Base-by-base conservation (phyloP, 306 rosid genomes). In the Rosa persica region DNA sequence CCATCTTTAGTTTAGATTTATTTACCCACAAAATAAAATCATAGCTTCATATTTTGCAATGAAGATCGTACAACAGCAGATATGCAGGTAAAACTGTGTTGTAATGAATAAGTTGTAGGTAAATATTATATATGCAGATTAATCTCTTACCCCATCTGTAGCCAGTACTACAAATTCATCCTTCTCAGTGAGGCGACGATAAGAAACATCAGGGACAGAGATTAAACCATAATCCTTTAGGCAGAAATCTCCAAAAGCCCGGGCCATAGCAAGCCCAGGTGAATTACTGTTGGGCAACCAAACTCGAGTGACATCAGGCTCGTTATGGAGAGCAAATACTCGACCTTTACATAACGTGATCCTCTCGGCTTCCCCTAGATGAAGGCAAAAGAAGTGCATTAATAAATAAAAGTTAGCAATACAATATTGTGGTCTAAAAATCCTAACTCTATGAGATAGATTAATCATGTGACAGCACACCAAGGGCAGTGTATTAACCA, bases 201-300 rank as follows among this genome's bases (percentile, higher is more conserved):
- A 72, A 9, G 89, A 77, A 65, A 94, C 66, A 15, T 92, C 93
- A 16, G 98, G 98, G 57, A 92, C 83, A 61, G 94, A 89, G 70
- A 89, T 90, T 70, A 94, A 66, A 72, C 98, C 98, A 57, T 76
- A 94, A 78, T 89, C 91, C 80, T 94, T 92, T 1, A 94, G 85
- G 83, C 93, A 89, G 78, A 89, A 90, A 81, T 94, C 98, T 69
- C 98, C 98, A 75, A 94, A 92, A 61, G 96, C 93, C 5, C 98
- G 88, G 3, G 97, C 78, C 98, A 94, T 94, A 3, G 98, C 97
- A 48, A 94, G 97, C 17, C 98, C 98, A 5, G 97, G 98, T n/a
- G 91, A 84, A 52, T 92, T 71, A 46, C 69, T 43, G 51, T 89
- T 81, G 9, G 98, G 98, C 39, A 94, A 82, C 98, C 98, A 94